These are phyloP conservation scores for Rhododendron molle DNA, from an alignment of 148 eudicot species.

Conservation along the genomic window DNA sequence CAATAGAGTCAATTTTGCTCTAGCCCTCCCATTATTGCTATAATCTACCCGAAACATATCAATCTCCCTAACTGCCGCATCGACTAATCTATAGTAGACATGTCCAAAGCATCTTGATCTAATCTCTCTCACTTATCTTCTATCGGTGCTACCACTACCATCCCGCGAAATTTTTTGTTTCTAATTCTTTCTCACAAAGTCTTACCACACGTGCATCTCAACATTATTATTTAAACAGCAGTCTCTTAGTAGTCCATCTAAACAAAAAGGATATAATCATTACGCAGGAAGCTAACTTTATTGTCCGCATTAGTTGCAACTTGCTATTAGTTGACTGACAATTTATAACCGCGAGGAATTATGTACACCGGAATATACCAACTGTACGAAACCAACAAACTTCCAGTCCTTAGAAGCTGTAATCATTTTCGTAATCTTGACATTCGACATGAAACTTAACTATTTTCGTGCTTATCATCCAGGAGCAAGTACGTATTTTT, in stretches of 20 bases:
- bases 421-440: background rate
- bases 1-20: background rate
- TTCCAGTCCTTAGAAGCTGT: background rate
- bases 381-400: background rate
- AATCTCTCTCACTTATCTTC: background rate
- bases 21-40: background rate
- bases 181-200: background rate
- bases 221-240: background rate
- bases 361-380: background rate
- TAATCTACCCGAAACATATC: background rate
- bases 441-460: background rate
- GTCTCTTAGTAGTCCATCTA: background rate
- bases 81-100: background rate
- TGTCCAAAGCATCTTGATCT: background rate
- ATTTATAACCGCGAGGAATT: background rate
- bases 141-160: too few relatives aligned
- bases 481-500: background rate
- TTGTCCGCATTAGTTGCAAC: background rate
- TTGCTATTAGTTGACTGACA: background rate
- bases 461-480: background rate
- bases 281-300: background rate
- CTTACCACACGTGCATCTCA: background rate
- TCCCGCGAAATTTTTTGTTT: background rate
- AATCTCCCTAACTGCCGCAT: background rate
- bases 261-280: background rate